Percentiles rank a stretch among this genome's conserved stretches.
phyloP scores from a whole-genome alignment of 2,329 filamentous ascomycete genomes.

The Elsinoe australis region DNA sequence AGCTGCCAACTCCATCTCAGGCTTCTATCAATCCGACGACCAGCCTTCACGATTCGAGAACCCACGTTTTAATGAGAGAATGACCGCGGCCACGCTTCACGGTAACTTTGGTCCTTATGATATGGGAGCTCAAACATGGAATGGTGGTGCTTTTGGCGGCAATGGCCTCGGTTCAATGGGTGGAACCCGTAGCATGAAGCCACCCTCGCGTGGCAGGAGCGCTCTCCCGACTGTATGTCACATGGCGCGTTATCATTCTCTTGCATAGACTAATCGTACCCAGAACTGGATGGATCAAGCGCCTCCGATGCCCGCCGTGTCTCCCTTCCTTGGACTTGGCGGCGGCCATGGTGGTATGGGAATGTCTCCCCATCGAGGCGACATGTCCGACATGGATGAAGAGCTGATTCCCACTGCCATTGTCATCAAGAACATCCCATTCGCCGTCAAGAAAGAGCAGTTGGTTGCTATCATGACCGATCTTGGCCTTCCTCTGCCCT shows the following conservation, averaged over 20 bases:
- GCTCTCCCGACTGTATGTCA: constrained; percentile 66
- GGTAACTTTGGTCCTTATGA: constrained; percentile 61
- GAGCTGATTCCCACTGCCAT: constrained; percentile 97
- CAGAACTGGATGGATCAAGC: constrained; percentile 58
- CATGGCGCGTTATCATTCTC: constrained; percentile 11
- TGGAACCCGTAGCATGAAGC: constrained; percentile 48
- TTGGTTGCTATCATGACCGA: constrained; percentile 90
- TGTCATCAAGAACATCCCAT: constrained; percentile 99
- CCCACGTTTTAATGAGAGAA: constrained; percentile 54
- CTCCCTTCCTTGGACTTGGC: constrained; percentile 40
- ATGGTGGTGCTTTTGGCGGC: constrained; percentile 62
- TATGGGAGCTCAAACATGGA: constrained; percentile 69
- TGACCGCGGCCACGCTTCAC: constrained; percentile 48
- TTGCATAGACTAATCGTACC: constrained; percentile 18
- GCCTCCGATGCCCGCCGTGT: constrained; percentile 34
- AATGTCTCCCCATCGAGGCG: constrained; percentile 36
- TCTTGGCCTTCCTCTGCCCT: constrained; percentile 84
- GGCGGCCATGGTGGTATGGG: constrained; percentile 25
- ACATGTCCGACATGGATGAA: constrained; percentile 55
- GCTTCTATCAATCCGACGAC: constrained; percentile 64
- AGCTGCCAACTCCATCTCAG: constrained; percentile 55
- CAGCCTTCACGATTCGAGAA: constrained; percentile 44
- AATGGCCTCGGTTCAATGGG: constrained; percentile 57
- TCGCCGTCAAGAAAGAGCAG: constrained; percentile 95
- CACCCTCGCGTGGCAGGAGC: constrained; percentile 47